phyloP scores from a whole-genome alignment of 2,329 filamentous ascomycete species.

The Ceratocystis alfenasii region DNA sequence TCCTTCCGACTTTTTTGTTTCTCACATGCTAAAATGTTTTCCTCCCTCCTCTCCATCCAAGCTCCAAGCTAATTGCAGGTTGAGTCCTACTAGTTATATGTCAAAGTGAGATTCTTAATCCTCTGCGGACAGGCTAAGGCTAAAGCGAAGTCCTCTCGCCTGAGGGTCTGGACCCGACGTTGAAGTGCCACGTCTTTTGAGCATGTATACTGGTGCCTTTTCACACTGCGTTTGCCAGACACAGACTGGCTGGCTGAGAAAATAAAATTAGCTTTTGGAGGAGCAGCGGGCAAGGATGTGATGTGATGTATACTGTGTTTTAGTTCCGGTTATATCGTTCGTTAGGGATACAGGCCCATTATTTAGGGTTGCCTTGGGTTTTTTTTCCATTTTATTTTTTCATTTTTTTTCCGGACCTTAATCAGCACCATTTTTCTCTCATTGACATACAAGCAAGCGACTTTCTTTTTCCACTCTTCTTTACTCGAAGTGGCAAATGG shows the following conservation, averaged over 20 bases:
- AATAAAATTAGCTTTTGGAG: neutral
- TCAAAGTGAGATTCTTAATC: slow-evolving; percentile 11
- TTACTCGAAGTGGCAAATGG: neutral
- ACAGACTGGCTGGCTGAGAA: neutral
- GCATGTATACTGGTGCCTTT: too few relatives aligned
- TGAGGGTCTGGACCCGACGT: neutral
- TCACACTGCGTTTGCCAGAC: neutral
- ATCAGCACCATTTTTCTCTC: neutral
- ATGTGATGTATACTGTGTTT: neutral
- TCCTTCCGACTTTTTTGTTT: neutral
- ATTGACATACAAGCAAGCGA: too few relatives aligned
- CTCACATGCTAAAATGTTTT: neutral
- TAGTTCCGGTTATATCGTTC: neutral
- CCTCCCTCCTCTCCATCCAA: slow-evolving; percentile 1
- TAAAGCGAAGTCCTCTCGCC: neutral
- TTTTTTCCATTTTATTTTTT: too few relatives aligned
- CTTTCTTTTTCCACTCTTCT: too few relatives aligned
- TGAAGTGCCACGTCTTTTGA: neutral
- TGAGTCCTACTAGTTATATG: neutral
- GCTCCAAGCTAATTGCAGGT: neutral
- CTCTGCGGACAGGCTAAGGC: neutral
- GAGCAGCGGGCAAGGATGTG: neutral
- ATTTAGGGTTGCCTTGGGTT: neutral
- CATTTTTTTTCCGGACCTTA: too few relatives aligned
- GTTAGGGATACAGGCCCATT: neutral